Evolutionary conservation across 1,139 yeast species (phyloP), one percentile per base, ranked within the genome.

Genomic region (Protomyces inundatus): DNA sequence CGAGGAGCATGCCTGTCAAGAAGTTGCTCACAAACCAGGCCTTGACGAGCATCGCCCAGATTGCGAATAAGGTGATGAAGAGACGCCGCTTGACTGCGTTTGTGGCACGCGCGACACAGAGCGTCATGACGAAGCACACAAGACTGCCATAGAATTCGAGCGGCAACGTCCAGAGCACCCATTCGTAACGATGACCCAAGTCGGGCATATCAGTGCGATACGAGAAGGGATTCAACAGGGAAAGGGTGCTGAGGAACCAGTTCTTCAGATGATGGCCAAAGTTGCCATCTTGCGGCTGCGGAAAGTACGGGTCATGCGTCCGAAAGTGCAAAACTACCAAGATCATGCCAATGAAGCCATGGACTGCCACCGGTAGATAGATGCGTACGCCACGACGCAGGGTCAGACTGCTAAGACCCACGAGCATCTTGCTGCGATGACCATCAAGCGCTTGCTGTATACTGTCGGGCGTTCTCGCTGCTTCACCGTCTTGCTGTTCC

Each of bases 111-210:
- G 61, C 54, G 5, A 51, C 16, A 30, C 50, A 45, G n/a, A 57
- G 50, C 9, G 52, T 30, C 14, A 54, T 39, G 14, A 51, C 14
- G 30, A 34, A 57, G 30, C 61, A 57, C 4, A 57, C 61, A 6
- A 57, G 6, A 4, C 55, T 50, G 12, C 61, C 61, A 32, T 57
- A 57, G 51, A 50, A 57, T 33, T 57, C 61, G 7, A 57, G 16
- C 6, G 61, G 61, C 50, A 57, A 23, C 10, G 61, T 57, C 61
- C 61, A 57, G 37, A 57, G 12, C 34, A 57, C 61, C 45, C 52
- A 54, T 16, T 57, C 61, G 34, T 57, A 57, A n/a, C 55, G 36
- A 36, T 57, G 61, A n/a, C 52, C 40, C 5, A 57, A 23, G 42
- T 57, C 61, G n/a, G 48, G 30, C 40, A n/a, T 46, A 12, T 57